Evolutionary conservation across 176 grass and related monocot species (phyloP).

Genomic region (Oryza officinalis): DNA sequence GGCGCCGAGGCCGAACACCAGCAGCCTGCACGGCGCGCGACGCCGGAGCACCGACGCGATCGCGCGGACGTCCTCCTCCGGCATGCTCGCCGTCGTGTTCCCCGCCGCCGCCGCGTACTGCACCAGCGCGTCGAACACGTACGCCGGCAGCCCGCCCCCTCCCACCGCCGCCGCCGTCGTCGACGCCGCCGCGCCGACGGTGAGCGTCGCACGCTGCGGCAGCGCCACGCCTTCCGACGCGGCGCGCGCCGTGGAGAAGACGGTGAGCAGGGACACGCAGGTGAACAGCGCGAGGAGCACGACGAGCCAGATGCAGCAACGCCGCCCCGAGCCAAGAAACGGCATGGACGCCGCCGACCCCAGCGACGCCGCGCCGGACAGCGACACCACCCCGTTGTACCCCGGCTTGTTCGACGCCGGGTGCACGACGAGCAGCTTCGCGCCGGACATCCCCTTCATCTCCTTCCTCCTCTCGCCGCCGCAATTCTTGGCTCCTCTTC

Average conservation of each 20-base stretch:
- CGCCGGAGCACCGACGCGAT: conserved; percentile 76
- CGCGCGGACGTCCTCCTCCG: conserved; percentile 59
- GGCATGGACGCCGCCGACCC: conserved; percentile 7
- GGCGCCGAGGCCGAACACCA: conserved; percentile 84
- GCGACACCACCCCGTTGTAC: conserved; percentile 17
- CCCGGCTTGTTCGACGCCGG: conserved; percentile 43
- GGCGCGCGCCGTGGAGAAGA: conserved; percentile 53
- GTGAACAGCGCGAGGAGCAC: conserved; percentile 61
- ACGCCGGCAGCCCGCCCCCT: conserved; percentile 28
- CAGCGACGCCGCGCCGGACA: conserved; percentile 9
- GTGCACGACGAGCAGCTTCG: conserved; percentile 45
- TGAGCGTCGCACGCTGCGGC: neutral
- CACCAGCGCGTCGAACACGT: conserved; percentile 88
- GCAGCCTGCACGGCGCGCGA: conserved; percentile 71
- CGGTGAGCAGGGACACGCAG: conserved; percentile 69
- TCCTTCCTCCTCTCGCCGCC: neutral
- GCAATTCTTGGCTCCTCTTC: too few relatives aligned
- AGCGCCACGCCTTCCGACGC: neutral
- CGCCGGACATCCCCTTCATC: conserved; percentile 40
- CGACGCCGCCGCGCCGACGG: neutral
- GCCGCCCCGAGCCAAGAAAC: conserved; percentile 39
- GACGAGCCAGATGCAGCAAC: conserved; percentile 50
- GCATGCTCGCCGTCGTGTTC: conserved; percentile 71
- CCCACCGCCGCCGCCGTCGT: too few relatives aligned
- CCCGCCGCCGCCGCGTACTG: conserved; percentile 73